These are phyloP conservation scores for Podospora anserina DNA, from an alignment of 495 filamentous ascomycete genomes.

Conservation along the genomic window DNA sequence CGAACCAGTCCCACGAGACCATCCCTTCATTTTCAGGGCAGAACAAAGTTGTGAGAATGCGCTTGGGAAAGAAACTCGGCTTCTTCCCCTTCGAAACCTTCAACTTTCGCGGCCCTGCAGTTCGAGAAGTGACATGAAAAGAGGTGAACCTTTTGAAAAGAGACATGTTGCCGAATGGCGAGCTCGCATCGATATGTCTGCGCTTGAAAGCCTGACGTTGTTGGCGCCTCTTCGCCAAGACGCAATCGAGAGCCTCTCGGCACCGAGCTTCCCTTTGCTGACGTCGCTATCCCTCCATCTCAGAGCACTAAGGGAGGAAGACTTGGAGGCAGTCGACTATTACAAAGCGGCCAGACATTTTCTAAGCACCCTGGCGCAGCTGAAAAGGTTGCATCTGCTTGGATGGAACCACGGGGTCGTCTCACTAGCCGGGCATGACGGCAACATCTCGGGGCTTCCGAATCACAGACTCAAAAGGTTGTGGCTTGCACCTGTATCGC, in stretches of 20 bases:
- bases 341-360: neutral
- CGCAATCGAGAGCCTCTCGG: neutral
- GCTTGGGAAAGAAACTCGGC: neutral
- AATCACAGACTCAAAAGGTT: neutral
- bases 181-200: neutral
- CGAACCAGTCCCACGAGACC: neutral
- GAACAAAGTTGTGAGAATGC: neutral
- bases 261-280: neutral
- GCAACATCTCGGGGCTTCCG: neutral
- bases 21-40: neutral
- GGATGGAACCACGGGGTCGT: neutral
- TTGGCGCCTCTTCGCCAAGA: neutral
- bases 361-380: neutral
- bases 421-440: neutral
- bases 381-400: neutral
- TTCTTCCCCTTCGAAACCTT: neutral
- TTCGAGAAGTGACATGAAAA: neutral
- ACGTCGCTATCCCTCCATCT: neutral
- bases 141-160: neutral
- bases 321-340: neutral
- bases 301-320: neutral
- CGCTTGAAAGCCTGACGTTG: neutral
- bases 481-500: neutral
- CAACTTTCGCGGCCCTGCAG: neutral
- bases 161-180: neutral